Conservation (phyloP, 1,284 basidiomycete species). For the Puccinia hordei region DNA sequence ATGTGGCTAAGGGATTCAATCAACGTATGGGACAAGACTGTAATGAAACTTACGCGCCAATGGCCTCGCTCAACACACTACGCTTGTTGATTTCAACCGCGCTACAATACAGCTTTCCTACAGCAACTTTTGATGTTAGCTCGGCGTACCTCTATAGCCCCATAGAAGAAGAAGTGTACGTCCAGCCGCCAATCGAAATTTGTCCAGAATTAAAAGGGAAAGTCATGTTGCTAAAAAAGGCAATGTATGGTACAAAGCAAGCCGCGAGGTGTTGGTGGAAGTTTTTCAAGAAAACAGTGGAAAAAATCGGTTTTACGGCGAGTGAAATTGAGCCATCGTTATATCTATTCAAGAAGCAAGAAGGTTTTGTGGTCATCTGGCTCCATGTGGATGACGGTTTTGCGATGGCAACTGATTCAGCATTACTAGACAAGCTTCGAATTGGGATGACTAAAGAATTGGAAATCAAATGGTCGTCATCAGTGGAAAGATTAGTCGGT, state of each 20-base stretch:
- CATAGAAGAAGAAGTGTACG: no score
- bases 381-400: no score
- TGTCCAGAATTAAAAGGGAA: no score
- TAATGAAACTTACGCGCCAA: neutral
- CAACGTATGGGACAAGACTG: neutral
- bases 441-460: no score
- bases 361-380: no score
- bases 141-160: neutral
- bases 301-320: neutral
- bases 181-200: no score
- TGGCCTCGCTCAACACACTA: neutral
- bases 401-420: no score
- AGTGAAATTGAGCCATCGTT: neutral
- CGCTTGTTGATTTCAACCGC: neutral
- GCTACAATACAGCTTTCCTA: neutral
- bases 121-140: neutral
- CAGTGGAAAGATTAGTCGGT: no score
- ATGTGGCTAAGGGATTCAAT: constrained; percentile 19
- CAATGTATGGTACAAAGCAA: neutral
- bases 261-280: neutral
- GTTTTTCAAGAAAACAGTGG: neutral
- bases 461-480: no score
- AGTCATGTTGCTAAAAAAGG: neutral
- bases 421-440: no score
- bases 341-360: neutral